Evolutionary conservation across 139 green algal species (phyloP), one percentile per base, ranked within the genome.

Genomic region (Chlorella sp.): DNA sequence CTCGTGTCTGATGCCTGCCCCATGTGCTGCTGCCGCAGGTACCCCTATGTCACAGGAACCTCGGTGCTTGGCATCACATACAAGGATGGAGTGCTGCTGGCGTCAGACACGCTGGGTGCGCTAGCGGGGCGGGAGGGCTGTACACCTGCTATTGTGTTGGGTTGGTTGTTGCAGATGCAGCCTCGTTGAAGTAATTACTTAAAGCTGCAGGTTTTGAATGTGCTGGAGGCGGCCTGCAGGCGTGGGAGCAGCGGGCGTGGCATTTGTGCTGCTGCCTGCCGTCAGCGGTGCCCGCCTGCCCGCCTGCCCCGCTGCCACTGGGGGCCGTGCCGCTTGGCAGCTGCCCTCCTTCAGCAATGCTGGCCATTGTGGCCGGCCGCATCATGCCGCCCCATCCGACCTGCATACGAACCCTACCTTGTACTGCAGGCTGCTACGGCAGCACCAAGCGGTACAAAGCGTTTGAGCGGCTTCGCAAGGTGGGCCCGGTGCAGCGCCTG

Each of bases 401-500:
- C 48, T 57, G 48, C 48, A 57, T 16, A 7, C 64, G 64, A 19
- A 12, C 57, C 1, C 48, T 37, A 3, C 32, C 21, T 39, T 81
- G 75, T 81, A 83, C 48, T 87, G 73, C 95, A 97, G 96, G 91
- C 11, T 95, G 96, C 0, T 99, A 99, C 89, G 98, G 98, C 71
- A 96, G 91, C n/a, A 99, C 98, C 16, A 99, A 99, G 93, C 95
- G 98, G 86, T 99, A 99, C 95, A 99, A 99, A 92, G 96, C 91
- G 22, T 94, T 99, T 26, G 86, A 98, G 77, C 93, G 98, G 30
- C 92, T 99, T 24, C 28, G 86, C 37, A 93, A 96, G 90, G 71
- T 81, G 75, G 14, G 75, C 15, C 11, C 11, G 64, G 64, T 71
- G 64, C 64, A 71, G 64, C 64, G 9, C 7, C 48, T 57, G 9